Conservation (phyloP, 2,329 filamentous ascomycete species). For the Juglanconis sp. region DNA sequence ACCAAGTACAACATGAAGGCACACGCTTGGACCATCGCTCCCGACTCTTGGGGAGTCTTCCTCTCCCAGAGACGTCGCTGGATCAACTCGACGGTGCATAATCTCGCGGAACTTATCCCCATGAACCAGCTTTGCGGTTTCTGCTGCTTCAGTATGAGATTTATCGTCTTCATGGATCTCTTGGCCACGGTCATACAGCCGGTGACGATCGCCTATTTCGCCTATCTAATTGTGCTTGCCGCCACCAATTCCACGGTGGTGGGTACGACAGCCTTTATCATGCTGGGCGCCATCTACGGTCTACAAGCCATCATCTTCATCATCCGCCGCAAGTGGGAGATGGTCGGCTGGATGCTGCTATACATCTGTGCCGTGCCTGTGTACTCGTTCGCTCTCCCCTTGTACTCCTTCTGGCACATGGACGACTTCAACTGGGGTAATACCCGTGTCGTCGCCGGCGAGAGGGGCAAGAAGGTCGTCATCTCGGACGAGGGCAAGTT, state of each 20-base stretch:
- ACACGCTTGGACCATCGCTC: slow-evolving; percentile 95
- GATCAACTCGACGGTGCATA: slow-evolving; percentile 99
- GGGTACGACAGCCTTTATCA: slow-evolving; percentile 81
- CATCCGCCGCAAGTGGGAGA: slow-evolving; percentile 94
- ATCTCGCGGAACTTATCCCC: slow-evolving; percentile 91
- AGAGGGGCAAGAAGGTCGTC: slow-evolving; percentile 87
- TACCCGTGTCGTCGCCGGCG: slow-evolving; percentile 93
- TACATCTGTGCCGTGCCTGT: slow-evolving; percentile 89
- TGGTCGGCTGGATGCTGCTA: slow-evolving; percentile 99
- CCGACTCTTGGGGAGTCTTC: slow-evolving; percentile 91
- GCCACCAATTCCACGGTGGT: slow-evolving; percentile 59
- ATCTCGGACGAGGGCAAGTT: slow-evolving; percentile 98
- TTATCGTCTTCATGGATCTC: slow-evolving; percentile 92
- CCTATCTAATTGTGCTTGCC: slow-evolving; percentile 80
- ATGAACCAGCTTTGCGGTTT: slow-evolving; percentile 95
- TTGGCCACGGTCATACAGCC: slow-evolving; percentile 90
- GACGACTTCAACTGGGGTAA: slow-evolving; percentile 99
- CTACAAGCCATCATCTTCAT: slow-evolving; percentile 97
- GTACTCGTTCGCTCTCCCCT: slow-evolving; percentile 83
- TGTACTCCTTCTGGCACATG: slow-evolving; percentile 99
- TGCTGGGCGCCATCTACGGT: slow-evolving; percentile 95
- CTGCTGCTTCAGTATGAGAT: slow-evolving; percentile 99
- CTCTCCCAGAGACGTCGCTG: slow-evolving; percentile 97
- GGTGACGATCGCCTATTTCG: slow-evolving; percentile 84
- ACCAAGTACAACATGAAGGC: slow-evolving; percentile 94